Evolutionary conservation across 495 filamentous ascomycete genomes (phyloP).

Genomic region (Talaromyces thailandensis): DNA sequence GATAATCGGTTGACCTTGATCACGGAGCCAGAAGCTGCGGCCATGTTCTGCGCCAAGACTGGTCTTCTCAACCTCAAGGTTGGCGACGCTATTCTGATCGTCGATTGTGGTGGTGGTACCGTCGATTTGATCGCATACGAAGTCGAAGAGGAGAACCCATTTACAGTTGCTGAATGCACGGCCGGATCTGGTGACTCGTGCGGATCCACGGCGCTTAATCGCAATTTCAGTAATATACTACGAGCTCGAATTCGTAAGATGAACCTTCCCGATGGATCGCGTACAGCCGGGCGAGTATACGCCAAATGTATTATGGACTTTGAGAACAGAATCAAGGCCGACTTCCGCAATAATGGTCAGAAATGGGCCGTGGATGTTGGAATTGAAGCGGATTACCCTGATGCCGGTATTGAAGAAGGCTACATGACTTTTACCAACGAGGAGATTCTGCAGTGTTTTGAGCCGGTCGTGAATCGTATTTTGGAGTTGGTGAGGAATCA

Average conservation of each 20-base stretch:
- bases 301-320: slow-evolving; percentile 84
- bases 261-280: slow-evolving; percentile 73
- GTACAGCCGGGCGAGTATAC: slow-evolving; percentile 68
- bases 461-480: slow-evolving; percentile 71
- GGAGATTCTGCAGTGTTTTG: slow-evolving; percentile 74
- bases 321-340: slow-evolving; percentile 74
- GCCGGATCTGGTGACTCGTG: slow-evolving; percentile 73
- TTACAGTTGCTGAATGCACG: slow-evolving; percentile 70
- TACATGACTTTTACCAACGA: slow-evolving; percentile 82
- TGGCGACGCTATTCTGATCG: slow-evolving; percentile 67
- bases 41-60: slow-evolving; percentile 72
- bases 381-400: slow-evolving; percentile 71
- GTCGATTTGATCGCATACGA: slow-evolving; percentile 78
- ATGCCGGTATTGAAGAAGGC: slow-evolving; percentile 70
- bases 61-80: slow-evolving; percentile 68
- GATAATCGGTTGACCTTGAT: slow-evolving; percentile 67
- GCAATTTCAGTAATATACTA: slow-evolving; percentile 73
- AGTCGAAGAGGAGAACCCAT: slow-evolving; percentile 69
- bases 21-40: slow-evolving; percentile 70
- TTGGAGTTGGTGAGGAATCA: slow-evolving; percentile 71
- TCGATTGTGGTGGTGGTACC: slow-evolving; percentile 73
- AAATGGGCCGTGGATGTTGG: slow-evolving; percentile 80
- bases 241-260: slow-evolving; percentile 76
- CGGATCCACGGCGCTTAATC: slow-evolving; percentile 69
- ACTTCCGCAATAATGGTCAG: slow-evolving; percentile 74